A percentile compares a stretch with the other conserved stretches of the same genome.
phyloP scores from a whole-genome alignment of 805 yeast genomes.

The Nakazawaea holstii region DNA sequence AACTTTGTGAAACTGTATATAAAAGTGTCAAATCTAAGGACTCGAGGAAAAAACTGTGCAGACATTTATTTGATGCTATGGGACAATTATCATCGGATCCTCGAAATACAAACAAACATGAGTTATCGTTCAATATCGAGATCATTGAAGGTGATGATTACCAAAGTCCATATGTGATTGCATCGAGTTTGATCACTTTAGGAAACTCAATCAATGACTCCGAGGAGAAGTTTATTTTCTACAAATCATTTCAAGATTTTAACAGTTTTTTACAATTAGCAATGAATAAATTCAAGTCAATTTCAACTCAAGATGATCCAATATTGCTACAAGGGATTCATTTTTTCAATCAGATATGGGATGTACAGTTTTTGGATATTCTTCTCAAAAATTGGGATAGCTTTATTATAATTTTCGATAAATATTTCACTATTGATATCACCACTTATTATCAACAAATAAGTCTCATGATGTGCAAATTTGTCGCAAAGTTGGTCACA shows the following conservation, averaged over 20 bases:
- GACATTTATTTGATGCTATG: conserved; percentile 1
- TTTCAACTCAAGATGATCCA: not conserved
- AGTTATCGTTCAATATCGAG: not conserved
- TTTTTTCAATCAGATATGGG: conserved; percentile 3
- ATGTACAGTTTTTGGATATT: not conserved
- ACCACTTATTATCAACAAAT: conserved; percentile 5
- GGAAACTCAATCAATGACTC: conserved; percentile 5
- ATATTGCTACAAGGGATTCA: conserved; percentile 1
- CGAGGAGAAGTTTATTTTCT: not conserved
- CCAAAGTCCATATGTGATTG: not conserved
- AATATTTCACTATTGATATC: not conserved
- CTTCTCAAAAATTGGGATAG: not conserved
- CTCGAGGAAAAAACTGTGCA: not conserved
- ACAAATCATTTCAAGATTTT: not conserved
- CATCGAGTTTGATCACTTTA: not conserved
- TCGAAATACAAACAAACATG: not conserved
- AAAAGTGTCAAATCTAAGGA: not conserved
- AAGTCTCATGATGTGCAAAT: conserved; percentile 1
- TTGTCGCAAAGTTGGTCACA: not conserved
- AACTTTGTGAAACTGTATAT: not conserved
- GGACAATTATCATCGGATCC: conserved; percentile 1
- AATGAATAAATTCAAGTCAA: not conserved
- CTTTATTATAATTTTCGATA: not conserved
- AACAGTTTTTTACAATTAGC: not conserved
- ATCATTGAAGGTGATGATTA: not conserved